These are phyloP conservation scores for Elaphomyces granulatus DNA, from an alignment of 495 filamentous ascomycete genomes.

Conservation along the genomic window DNA sequence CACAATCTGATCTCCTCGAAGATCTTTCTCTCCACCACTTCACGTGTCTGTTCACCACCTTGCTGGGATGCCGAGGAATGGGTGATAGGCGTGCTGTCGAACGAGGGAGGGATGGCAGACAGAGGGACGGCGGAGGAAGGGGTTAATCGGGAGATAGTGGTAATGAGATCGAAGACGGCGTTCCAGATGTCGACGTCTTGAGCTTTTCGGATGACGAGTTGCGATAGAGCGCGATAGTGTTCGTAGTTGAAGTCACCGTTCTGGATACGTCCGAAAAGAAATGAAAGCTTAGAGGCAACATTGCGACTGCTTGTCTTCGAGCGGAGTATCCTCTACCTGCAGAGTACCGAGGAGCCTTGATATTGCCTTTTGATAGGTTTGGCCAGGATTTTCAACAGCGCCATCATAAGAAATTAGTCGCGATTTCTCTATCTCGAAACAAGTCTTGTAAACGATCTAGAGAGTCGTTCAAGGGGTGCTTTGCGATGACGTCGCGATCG, in stretches of 20 bases:
- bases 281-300: not conserved
- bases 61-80: too few species aligned
- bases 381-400: not conserved
- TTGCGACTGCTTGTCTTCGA: not conserved
- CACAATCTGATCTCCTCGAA: constrained; percentile 9
- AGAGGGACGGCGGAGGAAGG: too few species aligned
- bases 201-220: not conserved
- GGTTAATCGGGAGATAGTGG: too few species aligned
- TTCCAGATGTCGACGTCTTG: too few species aligned
- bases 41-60: too few species aligned
- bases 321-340: constrained; percentile 2
- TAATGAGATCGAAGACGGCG: too few species aligned
- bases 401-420: too few species aligned
- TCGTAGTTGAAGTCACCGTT: too few species aligned
- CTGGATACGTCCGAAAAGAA: too few species aligned
- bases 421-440: constrained; percentile 1
- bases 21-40: constrained; percentile 5
- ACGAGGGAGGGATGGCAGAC: too few species aligned
- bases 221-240: not conserved
- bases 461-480: constrained; percentile 4
- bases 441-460: constrained; percentile 3
- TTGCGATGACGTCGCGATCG: constrained; percentile 3
- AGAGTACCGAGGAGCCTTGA: constrained; percentile 5
- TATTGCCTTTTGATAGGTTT: too few species aligned
- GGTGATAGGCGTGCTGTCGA: too few species aligned